Conservation (phyloP, 2,329 filamentous ascomycete species). For the Diplocarpon mali region DNA sequence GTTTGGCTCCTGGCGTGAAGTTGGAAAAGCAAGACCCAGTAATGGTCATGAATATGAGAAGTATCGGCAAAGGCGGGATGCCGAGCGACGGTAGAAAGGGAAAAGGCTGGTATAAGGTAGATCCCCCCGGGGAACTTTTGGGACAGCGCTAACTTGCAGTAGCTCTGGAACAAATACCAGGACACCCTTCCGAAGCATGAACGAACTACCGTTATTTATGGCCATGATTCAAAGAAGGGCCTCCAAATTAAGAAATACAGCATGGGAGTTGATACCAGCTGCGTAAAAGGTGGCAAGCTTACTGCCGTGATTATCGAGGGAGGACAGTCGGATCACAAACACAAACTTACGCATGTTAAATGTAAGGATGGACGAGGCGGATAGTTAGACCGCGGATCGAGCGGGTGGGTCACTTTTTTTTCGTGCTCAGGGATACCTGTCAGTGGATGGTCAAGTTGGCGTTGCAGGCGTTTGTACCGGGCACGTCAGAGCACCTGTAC, state of each 20-base stretch:
- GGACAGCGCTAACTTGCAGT: conserved; percentile 11
- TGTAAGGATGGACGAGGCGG: conserved; percentile 19
- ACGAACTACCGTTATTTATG: conserved; percentile 67
- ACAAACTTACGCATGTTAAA: conserved; percentile 23
- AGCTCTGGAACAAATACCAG: conserved; percentile 46
- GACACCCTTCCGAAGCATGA: conserved; percentile 24
- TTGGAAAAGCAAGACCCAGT: conserved; percentile 63
- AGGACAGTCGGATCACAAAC: conserved; percentile 29
- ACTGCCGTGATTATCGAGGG: conserved; percentile 67
- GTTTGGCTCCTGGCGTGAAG: conserved; percentile 64
- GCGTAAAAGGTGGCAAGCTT: conserved; percentile 63
- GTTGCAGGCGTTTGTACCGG: too few species aligned
- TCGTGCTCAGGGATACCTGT: background rate
- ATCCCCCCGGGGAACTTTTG: background rate
- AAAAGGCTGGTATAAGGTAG: conserved; percentile 25
- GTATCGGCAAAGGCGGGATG: conserved; percentile 27
- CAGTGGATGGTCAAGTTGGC: too few species aligned
- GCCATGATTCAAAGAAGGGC: conserved; percentile 69
- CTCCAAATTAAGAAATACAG: conserved; percentile 58
- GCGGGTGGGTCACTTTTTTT: background rate
- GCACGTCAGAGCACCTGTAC: too few species aligned
- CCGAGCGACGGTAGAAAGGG: conserved; percentile 23
- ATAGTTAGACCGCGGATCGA: background rate
- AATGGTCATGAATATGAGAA: conserved; percentile 88
- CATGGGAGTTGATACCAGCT: conserved; percentile 78